Conservation (phyloP, 2,329 filamentous ascomycete species). For the Triangularia verruculosa region DNA sequence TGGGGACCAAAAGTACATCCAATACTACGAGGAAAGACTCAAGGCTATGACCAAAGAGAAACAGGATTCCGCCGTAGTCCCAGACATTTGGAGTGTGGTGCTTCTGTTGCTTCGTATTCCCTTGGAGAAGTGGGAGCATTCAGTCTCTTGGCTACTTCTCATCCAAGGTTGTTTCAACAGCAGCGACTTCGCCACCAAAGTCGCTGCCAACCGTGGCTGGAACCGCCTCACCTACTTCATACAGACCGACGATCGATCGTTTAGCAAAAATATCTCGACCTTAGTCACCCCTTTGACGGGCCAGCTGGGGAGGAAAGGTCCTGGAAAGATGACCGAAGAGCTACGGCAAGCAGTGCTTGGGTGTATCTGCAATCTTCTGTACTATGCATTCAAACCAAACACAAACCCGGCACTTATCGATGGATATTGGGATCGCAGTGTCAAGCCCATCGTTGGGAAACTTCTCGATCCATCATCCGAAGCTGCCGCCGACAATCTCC, state of each 20-base stretch:
- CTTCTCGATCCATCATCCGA: constrained; percentile 46
- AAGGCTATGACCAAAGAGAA: constrained; percentile 64
- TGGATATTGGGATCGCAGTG: constrained; percentile 72
- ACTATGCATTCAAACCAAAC: constrained; percentile 75
- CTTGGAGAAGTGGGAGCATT: constrained; percentile 68
- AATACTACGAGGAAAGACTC: constrained; percentile 66
- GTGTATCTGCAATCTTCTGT: constrained; percentile 76
- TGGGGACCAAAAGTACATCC: constrained; percentile 62
- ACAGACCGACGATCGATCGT: constrained; percentile 57
- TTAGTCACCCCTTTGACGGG: constrained; percentile 66
- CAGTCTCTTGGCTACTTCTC: constrained; percentile 71
- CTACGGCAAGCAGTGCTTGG: constrained; percentile 57
- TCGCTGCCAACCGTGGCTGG: constrained; percentile 82
- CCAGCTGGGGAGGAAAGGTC: constrained; percentile 65
- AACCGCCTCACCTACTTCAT: constrained; percentile 76
- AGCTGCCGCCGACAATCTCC: constrained; percentile 45
- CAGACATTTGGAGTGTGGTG: constrained; percentile 84
- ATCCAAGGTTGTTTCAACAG: constrained; percentile 84
- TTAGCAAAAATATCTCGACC: constrained; percentile 52
- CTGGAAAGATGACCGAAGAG: constrained; percentile 55
- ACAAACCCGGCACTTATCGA: constrained; percentile 66
- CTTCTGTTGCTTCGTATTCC: constrained; percentile 71
- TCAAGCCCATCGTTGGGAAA: constrained; percentile 61
- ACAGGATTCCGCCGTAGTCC: constrained; percentile 63
- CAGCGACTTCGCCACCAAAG: constrained; percentile 65